Conservation (phyloP, 345 rosid genomes). For the Eucalyptus cloeziana region DNA sequence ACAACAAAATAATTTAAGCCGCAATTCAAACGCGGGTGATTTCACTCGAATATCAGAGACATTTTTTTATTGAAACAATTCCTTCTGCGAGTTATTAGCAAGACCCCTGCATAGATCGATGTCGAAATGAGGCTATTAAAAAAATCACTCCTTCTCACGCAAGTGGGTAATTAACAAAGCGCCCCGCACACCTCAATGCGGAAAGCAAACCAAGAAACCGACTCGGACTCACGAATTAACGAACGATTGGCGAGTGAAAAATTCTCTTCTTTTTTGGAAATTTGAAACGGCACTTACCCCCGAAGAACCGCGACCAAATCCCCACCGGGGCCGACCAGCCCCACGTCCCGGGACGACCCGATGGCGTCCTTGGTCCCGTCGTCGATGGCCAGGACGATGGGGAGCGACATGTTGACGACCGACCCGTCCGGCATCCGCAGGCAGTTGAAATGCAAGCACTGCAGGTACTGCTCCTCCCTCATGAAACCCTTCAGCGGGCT, state of each 20-base stretch:
- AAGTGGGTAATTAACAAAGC: neutral
- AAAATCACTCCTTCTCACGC: neutral
- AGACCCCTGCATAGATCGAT: neutral
- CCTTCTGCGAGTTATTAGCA: neutral
- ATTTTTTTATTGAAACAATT: neutral
- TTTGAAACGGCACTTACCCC: slow-evolving; percentile 21
- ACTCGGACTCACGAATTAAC: neutral
- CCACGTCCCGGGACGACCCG: slow-evolving; percentile 46
- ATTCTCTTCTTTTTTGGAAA: neutral
- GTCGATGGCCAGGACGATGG: slow-evolving; percentile 89
- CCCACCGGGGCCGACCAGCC: slow-evolving; percentile 48
- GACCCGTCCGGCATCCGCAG: slow-evolving; percentile 46
- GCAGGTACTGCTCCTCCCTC: slow-evolving; percentile 89
- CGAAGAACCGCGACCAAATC: slow-evolving; percentile 58
- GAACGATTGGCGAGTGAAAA: neutral
- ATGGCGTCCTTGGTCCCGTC: slow-evolving; percentile 60
- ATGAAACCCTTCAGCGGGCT: slow-evolving; percentile 90
- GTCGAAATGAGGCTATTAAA: neutral
- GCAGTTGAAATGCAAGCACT: slow-evolving; percentile 82
- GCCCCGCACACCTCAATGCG: neutral
- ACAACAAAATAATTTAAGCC: neutral
- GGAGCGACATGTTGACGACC: slow-evolving; percentile 84
- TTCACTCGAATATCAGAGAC: neutral
- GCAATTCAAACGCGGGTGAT: neutral
- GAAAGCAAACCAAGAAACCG: neutral